Percentiles rank a stretch among this genome's conserved stretches.
Conservation (phyloP, 2,329 filamentous ascomycete genomes). For the Cladophialophora immunda region DNA sequence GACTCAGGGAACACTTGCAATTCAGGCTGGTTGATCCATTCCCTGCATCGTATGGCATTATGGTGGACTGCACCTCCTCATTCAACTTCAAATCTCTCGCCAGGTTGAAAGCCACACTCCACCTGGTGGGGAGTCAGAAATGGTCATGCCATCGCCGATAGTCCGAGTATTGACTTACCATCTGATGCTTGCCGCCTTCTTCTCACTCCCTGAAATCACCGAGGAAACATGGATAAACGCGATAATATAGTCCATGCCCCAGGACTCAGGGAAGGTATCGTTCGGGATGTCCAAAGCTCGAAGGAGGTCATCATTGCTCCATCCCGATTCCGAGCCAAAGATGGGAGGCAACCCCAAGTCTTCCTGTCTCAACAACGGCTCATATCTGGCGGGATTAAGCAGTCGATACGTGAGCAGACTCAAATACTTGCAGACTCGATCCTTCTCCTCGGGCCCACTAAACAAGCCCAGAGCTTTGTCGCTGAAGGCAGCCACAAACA, state of each 20-base stretch:
- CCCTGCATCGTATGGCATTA: constrained; percentile 21
- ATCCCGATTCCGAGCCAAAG: constrained; percentile 29
- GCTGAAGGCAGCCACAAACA: constrained; percentile 60
- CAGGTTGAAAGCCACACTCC: constrained; percentile 37
- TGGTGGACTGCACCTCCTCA: constrained; percentile 32
- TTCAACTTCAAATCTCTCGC: constrained; percentile 38
- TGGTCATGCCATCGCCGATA: not conserved
- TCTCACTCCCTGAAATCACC: constrained; percentile 37
- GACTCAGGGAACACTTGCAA: constrained; percentile 54
- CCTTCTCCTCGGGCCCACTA: constrained; percentile 52
- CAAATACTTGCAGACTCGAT: constrained; percentile 43
- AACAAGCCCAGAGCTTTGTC: constrained; percentile 55
- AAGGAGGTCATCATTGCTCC: constrained; percentile 34
- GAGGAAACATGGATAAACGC: constrained; percentile 38
- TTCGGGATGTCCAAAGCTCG: constrained; percentile 31
- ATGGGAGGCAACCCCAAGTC: constrained; percentile 36
- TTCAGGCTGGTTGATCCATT: constrained; percentile 47
- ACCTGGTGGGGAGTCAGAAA: constrained; percentile 28
- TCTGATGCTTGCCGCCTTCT: constrained; percentile 39
- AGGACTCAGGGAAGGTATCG: constrained; percentile 30
- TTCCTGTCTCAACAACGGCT: constrained; percentile 41
- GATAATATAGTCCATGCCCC: constrained; percentile 38
- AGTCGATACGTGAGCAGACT: constrained; percentile 48
- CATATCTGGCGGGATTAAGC: constrained; percentile 38
- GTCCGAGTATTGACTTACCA: constrained; percentile 21